Conservation (phyloP, 257 asterid genomes). For the Cynanchum wilfordii region DNA sequence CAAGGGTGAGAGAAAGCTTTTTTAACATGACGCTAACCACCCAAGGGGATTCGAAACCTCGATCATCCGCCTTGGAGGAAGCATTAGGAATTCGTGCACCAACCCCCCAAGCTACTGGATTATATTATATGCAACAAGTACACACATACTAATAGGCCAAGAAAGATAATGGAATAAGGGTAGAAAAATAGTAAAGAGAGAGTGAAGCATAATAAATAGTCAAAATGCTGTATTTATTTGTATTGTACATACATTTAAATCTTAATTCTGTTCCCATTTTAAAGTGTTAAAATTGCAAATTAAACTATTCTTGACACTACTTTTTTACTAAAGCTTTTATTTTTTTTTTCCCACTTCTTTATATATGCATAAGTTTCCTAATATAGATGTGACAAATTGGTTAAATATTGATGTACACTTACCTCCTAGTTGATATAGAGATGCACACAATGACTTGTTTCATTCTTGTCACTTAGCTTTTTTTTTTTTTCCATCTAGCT, state of each 20-base stretch:
- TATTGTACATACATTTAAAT: not conserved
- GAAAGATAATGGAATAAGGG: not conserved
- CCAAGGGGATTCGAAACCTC: too few species aligned
- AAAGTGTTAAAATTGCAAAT: not conserved
- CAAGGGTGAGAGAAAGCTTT: too few species aligned
- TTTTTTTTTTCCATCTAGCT: not conserved
- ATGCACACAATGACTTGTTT: not conserved
- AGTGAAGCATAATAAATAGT: not conserved
- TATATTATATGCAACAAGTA: too few species aligned
- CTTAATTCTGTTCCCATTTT: not conserved
- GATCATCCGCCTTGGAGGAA: too few species aligned
- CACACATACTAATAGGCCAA: not conserved
- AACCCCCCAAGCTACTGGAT: too few species aligned
- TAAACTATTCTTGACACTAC: not conserved
- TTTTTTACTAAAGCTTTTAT: too few species aligned
- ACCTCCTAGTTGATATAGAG: not conserved
- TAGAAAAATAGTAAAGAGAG: not conserved
- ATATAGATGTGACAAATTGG: conserved; percentile 11
- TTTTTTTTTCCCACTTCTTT: not conserved
- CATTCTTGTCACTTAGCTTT: not conserved
- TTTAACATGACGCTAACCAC: too few species aligned
- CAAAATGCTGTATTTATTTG: not conserved
- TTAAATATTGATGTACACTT: not conserved
- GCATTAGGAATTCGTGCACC: too few species aligned
- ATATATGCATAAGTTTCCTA: not conserved